Base-by-base conservation (phyloP, 2,329 filamentous ascomycete genomes). In the Pochonia chlamydosporia region DNA sequence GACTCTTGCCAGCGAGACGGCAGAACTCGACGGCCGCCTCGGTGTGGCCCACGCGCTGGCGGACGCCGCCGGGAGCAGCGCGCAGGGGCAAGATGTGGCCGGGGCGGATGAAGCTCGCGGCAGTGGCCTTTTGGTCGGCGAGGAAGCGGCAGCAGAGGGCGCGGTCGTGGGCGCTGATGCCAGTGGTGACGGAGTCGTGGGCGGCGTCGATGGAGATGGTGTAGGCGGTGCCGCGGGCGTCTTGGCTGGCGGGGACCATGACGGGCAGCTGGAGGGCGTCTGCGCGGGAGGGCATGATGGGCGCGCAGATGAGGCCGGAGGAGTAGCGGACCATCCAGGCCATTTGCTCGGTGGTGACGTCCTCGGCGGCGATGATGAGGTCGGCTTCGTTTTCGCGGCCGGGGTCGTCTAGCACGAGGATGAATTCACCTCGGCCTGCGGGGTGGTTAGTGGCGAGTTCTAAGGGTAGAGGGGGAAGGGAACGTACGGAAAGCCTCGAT, bases 381-480 rank as follows among this genome's bases (percentile, higher is more conserved):
- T 99, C 93, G 67, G 91, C 93, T 78, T 99, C 93, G 68, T 99
- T 99, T 69, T 99, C 93, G 67, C 93, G 91, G 52, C 84, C 81
- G 54, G 89, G 83, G 57, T 89, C 87, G 74, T 99, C 93, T 61
- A 99, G 88, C 31, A 96, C 92, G 52, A 99, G 83, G 64, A 99
- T 85, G 77, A 97, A 97, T 64, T 97, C 84, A 67, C 89, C 90
- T 68, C 83, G 80, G 60, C 76, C 84, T 88, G 54, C 14, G 26
- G 37, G 13, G 33, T 20, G 46, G 42, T n/a, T 43, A 40, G 45
- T 43, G 40, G 43, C 25, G 46, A 42, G 36, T 33, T 25, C 42
- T 44, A 40, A 45, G 28, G 33, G 31, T 21, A 31, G 18, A 11
- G 7, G 18, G 2, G 18, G n/a, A 5, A 10, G 18, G 6, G 13